These are phyloP conservation scores for Asterochloris erici DNA, from an alignment of 139 green algal genomes.

Conservation along the genomic window DNA sequence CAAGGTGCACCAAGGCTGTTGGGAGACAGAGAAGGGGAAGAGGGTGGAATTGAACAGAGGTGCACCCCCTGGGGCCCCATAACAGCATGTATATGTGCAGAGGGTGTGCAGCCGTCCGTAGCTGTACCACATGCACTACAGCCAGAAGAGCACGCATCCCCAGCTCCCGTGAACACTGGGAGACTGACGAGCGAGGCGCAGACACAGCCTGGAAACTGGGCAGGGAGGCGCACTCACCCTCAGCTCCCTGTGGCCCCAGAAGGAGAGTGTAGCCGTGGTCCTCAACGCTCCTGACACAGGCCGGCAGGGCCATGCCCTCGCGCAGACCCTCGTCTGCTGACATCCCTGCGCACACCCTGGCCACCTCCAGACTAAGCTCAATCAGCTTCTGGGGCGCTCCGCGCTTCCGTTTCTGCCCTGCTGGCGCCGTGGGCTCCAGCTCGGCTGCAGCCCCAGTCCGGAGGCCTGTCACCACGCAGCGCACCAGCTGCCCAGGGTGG, in stretches of 20 bases:
- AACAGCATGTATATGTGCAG: too few species aligned
- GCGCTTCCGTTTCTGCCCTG: background rate
- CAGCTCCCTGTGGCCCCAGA: conserved; percentile 47
- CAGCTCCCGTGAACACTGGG: too few species aligned
- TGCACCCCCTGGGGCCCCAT: too few species aligned
- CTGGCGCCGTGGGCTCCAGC: background rate
- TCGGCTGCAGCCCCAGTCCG: background rate
- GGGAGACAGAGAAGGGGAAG: too few species aligned
- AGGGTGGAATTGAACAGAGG: too few species aligned
- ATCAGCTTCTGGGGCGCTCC: conserved; percentile 53
- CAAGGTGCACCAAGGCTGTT: too few species aligned
- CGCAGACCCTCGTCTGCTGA: conserved; percentile 23
- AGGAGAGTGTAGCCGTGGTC: conserved; percentile 85
- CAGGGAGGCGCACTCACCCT: background rate
- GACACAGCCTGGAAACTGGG: conserved; percentile 49
- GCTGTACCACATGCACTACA: too few species aligned
- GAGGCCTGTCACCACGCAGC: conserved; percentile 43
- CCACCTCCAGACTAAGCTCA: conserved; percentile 44
- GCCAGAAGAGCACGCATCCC: too few species aligned
- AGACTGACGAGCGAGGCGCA: too few species aligned
- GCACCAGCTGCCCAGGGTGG: conserved; percentile 74
- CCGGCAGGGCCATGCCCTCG: conserved; percentile 48
- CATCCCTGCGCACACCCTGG: conserved; percentile 36
- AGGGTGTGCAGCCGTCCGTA: too few species aligned
- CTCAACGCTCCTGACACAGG: conserved; percentile 76